Base-by-base conservation (phyloP, 169 alveolate genomes). In the Perkinsus marinus region DNA sequence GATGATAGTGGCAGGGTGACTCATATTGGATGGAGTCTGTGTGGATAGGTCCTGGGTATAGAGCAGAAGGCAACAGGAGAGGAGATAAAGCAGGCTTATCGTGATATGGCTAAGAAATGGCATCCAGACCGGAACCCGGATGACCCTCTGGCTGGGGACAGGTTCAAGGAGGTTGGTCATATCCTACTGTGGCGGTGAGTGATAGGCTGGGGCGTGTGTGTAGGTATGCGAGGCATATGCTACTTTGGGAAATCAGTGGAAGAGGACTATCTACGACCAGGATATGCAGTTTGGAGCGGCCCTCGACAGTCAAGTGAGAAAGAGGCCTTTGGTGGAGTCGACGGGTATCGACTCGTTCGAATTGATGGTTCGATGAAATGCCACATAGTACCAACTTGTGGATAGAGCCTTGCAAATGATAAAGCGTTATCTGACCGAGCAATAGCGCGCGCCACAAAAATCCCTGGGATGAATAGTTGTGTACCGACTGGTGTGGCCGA, bases 121-220 rank as follows among this genome's bases (percentile, higher is more conserved):
- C 98, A 97, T 92, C 98, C 98, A 5, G 98, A 96, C 91, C 96
- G 96, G 94, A 98, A 98, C 43, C 97, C 97, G 79, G 98, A 95
- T 94, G 97, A 96, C 39, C 79, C 79, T 57, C 79, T 57, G 79
- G 79, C 79, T 19, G 79, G 30, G 37, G 96, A 95, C 41, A 93
- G 93, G 94, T 97, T 96, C 92, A 93, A 95, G 92, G 98, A 96
- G 92, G 91, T 97, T 39, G 93, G 96, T 13, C 30, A 30, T 26
- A 10, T 57, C 34, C 22, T 16, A 26, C 34, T 16, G 22, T 16
- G 26, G 79, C 34, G 26, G 79, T 16, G 34, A 16, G 79, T 57
- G 3, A 5, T 19, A 19, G 9, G 5, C 36, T 57, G 7, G 34
- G 34, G 3, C 36, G 79, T 6, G 26, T 57, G 0, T n/a, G 7